Base-by-base conservation (phyloP, 805 yeast species). In the Spathaspora hagerdaliae region DNA sequence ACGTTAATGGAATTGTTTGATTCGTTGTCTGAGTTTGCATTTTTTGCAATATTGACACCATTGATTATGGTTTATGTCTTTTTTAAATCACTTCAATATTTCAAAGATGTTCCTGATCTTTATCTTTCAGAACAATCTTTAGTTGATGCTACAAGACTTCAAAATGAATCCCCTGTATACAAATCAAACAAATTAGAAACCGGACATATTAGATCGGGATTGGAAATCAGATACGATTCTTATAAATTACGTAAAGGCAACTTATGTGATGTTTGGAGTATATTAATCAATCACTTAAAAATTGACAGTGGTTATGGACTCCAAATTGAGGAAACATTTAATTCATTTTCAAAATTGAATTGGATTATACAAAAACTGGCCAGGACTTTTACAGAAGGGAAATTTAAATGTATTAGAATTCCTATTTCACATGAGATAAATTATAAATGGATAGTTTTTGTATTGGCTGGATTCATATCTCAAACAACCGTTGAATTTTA, bases 241-340 rank as follows among this genome's bases (percentile, higher is more conserved):
- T 85, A 83, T 59, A 78, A 77, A 51, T 58, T 85, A 19, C 71
- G 96, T 53, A 84, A 86, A 59, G 96, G 96, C 3, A 82, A 79
- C 52, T 59, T 88, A 47, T 75, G 78, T 50, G 96, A 88, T 65
- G 59, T 87, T 3, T 87, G 94, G 91, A 77, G 73, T 44, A 64
- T 82, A 11, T 73, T 77, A 9, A 42, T 63, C 43, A 44, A 51
- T 38, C 57, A 67, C 61, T 29, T 29, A 29, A 9, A 29, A 9
- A 58, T 60, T 32, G 57, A 60, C 14, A 51, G 59, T 31, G 43
- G 29, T 5, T 51, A 63, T 8, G 49, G 53, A 13, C 54, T 70
- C 9, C 48, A 49, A 34, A 54, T 66, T 34, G 54, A 54, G 12
- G 55, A 55, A 33, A 57, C 52, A 13, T 8, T 8, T 10, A 27